phyloP scores from a whole-genome alignment of 1,284 basidiomycete genomes.

The Cryptococcus hybrid region DNA sequence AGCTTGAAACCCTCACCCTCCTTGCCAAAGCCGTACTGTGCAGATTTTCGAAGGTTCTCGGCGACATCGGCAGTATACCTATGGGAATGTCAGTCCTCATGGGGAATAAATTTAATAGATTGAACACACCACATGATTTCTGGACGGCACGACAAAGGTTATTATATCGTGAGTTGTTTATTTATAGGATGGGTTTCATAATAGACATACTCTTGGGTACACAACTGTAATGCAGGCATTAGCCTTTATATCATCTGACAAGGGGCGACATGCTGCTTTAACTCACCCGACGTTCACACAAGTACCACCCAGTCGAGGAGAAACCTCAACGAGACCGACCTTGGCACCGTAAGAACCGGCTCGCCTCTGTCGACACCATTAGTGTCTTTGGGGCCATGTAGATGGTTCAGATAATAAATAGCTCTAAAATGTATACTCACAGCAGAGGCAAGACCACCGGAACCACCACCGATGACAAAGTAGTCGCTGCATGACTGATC shows the following conservation, averaged over 20 bases:
- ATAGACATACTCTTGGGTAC: conserved; percentile 74
- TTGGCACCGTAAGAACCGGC: conserved; percentile 93
- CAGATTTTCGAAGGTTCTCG: conserved; percentile 72
- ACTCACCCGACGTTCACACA: conserved; percentile 71
- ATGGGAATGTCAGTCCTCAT: background rate
- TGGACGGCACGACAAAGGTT: background rate
- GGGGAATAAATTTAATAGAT: background rate
- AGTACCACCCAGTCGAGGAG: conserved; percentile 81
- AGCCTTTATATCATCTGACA: conserved; percentile 44
- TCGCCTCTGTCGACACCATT: conserved; percentile 61
- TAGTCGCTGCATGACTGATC: conserved; percentile 30
- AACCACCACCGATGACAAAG: conserved; percentile 50
- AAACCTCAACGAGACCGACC: conserved; percentile 82
- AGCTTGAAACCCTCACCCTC: conserved; percentile 52
- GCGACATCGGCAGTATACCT: conserved; percentile 85
- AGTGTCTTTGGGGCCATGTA: background rate
- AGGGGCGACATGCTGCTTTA: conserved; percentile 26
- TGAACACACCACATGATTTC: conserved; percentile 85
- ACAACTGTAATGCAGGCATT: conserved; percentile 56
- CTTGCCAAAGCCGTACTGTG: conserved; percentile 72
- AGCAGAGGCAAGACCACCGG: conserved; percentile 50
- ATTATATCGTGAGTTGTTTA: background rate
- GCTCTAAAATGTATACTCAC: conserved; percentile 48
- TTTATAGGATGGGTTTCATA: background rate
- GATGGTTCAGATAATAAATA: background rate